Evolutionary conservation across 108 stramenopile genomes (phyloP).

Genomic region (Stephanodiscus minutulus): DNA sequence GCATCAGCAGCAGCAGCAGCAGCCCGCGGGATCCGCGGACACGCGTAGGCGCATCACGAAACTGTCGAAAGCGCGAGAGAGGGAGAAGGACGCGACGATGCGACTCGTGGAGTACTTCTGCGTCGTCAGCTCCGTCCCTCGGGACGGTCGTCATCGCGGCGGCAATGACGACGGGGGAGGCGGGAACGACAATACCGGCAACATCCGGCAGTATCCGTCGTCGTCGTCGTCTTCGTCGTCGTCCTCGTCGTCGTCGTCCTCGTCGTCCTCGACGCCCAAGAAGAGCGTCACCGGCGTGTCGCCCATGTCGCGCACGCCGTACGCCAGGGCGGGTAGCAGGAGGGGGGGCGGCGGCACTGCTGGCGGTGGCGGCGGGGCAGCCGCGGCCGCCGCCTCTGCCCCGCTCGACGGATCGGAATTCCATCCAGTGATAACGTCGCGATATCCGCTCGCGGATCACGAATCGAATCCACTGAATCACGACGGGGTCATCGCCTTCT

Average conservation of each 20-base stretch:
- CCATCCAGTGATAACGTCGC: conserved; percentile 67
- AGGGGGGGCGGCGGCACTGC: neutral
- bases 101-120: conserved; percentile 87
- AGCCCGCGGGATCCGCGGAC: conserved; percentile 27
- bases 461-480: conserved; percentile 74
- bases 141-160: neutral
- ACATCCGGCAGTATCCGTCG: neutral
- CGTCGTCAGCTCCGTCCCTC: conserved; percentile 53
- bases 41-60: conserved; percentile 32
- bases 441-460: conserved; percentile 72
- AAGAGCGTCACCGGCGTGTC: neutral
- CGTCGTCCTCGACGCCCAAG: neutral
- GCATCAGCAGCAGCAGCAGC: neutral
- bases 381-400: neutral
- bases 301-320: conserved; percentile 13
- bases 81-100: conserved; percentile 18
- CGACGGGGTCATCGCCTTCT: conserved; percentile 73
- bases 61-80: conserved; percentile 28
- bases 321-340: neutral
- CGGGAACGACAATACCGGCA: neutral
- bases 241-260: neutral
- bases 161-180: neutral
- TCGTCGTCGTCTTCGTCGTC: neutral
- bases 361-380: neutral
- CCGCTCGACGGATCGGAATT: conserved; percentile 52